These are phyloP conservation scores for Aureobasidium melanogenum DNA, from an alignment of 2,329 filamentous ascomycete genomes.

Conservation along the genomic window DNA sequence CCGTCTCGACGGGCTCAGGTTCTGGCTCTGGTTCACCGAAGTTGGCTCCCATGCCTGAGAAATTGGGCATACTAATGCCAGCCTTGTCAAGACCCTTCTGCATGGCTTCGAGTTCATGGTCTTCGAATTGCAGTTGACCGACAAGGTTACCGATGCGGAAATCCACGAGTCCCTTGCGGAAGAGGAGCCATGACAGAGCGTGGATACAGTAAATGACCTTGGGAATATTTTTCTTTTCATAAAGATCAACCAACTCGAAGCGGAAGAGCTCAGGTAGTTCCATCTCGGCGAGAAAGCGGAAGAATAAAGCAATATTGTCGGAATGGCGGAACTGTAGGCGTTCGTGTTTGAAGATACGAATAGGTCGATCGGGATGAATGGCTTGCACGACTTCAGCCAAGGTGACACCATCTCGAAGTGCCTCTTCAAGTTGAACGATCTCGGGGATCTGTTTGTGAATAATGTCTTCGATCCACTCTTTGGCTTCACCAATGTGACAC, in stretches of 20 bases:
- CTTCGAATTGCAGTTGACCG: conserved; percentile 92
- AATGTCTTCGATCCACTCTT: conserved; percentile 96
- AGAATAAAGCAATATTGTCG: conserved; percentile 96
- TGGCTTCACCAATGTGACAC: conserved; percentile 96
- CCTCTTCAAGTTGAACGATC: conserved; percentile 89
- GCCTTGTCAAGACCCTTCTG: conserved; percentile 96
- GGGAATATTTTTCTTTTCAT: conserved; percentile 99
- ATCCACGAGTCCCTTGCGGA: conserved; percentile 85
- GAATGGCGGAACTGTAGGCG: conserved; percentile 91
- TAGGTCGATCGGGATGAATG: conserved; percentile 65
- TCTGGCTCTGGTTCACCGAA: conserved; percentile 73
- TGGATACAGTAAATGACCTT: conserved; percentile 99
- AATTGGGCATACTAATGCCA: conserved; percentile 92
- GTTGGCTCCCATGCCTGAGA: conserved; percentile 96
- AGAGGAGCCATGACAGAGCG: conserved; percentile 93
- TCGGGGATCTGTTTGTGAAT: conserved; percentile 78
- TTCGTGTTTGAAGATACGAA: conserved; percentile 76
- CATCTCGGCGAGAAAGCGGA: conserved; percentile 83
- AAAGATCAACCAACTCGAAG: conserved; percentile 93
- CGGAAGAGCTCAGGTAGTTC: conserved; percentile 91
- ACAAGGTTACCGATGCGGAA: conserved; percentile 96
- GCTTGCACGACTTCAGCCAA: conserved; percentile 89
- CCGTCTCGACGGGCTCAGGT: conserved; percentile 65
- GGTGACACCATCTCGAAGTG: conserved; percentile 83
- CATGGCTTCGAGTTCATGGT: conserved; percentile 93